phyloP scores from a whole-genome alignment of 768 basidiomycete species.

The Terana coerulea region DNA sequence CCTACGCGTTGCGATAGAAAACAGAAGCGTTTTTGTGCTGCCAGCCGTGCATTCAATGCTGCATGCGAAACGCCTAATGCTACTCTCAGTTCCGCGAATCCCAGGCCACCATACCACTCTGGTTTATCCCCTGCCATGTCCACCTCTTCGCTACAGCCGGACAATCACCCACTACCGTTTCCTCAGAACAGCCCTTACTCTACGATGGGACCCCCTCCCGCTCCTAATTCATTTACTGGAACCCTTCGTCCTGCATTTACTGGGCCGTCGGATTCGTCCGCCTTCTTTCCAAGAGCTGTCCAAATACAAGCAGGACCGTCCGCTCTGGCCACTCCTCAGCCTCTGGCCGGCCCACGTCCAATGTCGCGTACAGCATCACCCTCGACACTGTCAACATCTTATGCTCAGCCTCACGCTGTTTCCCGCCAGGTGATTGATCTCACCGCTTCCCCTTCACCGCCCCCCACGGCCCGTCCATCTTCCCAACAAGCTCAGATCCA shows the following conservation, averaged over 20 bases:
- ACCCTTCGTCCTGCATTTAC: slow-evolving; percentile 40
- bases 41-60: slow-evolving; percentile 21
- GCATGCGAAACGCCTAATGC: slow-evolving; percentile 4
- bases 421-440: slow-evolving; percentile 69
- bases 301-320: background rate
- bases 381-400: background rate
- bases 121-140: slow-evolving; percentile 29
- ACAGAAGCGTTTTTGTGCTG: slow-evolving; percentile 19
- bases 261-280: slow-evolving; percentile 37
- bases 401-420: slow-evolving; percentile 10
- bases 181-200: background rate
- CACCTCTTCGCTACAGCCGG: slow-evolving; percentile 21
- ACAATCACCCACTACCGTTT: slow-evolving; percentile 1
- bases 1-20: slow-evolving; percentile 21
- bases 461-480: slow-evolving; percentile 15
- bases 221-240: slow-evolving; percentile 35
- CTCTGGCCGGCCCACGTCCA: slow-evolving; percentile 2
- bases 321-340: background rate
- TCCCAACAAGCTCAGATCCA: background rate
- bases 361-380: background rate
- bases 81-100: background rate
- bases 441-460: slow-evolving; percentile 31
- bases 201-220: background rate
- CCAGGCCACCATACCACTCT: slow-evolving; percentile 16
- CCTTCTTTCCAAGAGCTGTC: slow-evolving; percentile 20